Conservation (phyloP, 371 early-diverging fungal species). For the Batkoa obscura region DNA sequence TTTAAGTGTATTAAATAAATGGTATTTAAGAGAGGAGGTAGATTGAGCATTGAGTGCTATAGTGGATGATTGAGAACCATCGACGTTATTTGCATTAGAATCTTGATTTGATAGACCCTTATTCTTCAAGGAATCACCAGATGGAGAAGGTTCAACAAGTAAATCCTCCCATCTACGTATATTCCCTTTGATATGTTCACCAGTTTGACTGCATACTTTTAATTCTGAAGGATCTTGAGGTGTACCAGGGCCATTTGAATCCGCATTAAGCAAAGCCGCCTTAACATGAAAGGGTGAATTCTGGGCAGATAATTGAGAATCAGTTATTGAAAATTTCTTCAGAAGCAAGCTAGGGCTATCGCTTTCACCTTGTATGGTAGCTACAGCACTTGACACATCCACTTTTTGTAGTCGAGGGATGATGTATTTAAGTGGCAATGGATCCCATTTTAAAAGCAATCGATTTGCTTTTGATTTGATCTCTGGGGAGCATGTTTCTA, state of each 20-base stretch:
- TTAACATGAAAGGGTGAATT: background rate
- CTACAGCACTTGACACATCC: background rate
- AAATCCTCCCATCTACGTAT: no score
- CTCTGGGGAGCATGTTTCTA: background rate
- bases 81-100: no score
- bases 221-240: background rate
- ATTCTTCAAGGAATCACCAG: no score
- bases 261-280: background rate
- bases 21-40: no score
- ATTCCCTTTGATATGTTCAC: no score
- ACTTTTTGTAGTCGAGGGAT: background rate
- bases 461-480: background rate
- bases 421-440: conserved; percentile 12
- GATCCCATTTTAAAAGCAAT: conserved; percentile 16
- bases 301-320: background rate
- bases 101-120: no score
- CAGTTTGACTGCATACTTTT: background rate
- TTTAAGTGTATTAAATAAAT: no score
- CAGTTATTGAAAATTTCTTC: background rate
- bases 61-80: no score
- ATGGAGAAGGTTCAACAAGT: no score
- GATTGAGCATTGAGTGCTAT: no score
- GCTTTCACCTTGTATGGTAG: background rate
- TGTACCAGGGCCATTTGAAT: background rate
- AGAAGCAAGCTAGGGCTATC: background rate